Conservation (phyloP, 345 rosid genomes). For the Salix suchowensis region DNA sequence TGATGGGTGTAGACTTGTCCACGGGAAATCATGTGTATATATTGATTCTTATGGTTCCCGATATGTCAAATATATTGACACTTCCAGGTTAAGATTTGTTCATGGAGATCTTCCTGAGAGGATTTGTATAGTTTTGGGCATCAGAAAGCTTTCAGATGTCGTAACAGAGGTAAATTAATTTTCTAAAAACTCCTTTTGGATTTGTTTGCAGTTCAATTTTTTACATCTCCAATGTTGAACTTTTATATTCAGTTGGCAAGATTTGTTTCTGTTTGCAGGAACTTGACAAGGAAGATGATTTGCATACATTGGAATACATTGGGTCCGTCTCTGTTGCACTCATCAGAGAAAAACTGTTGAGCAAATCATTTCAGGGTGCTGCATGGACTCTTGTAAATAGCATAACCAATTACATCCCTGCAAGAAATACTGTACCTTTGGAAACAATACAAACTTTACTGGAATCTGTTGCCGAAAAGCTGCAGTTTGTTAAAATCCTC, state of each 20-base stretch:
- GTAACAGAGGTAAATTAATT: slow-evolving; percentile 62
- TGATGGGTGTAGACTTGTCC: slow-evolving; percentile 88
- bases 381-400: slow-evolving; percentile 52
- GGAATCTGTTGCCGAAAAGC: slow-evolving; percentile 49
- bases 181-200: not conserved
- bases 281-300: slow-evolving; percentile 47
- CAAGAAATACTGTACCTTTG: slow-evolving; percentile 30
- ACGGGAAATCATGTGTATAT: slow-evolving; percentile 66
- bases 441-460: slow-evolving; percentile 47
- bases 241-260: slow-evolving; percentile 7
- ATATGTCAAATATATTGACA: slow-evolving; percentile 62
- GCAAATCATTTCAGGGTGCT: slow-evolving; percentile 66
- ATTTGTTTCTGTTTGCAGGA: slow-evolving; percentile 42
- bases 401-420: slow-evolving; percentile 28
- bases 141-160: slow-evolving; percentile 81
- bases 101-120: slow-evolving; percentile 74
- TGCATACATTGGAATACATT: slow-evolving; percentile 52
- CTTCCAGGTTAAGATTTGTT: slow-evolving; percentile 71
- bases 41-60: slow-evolving; percentile 78
- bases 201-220: slow-evolving; percentile 3
- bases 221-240: not conserved
- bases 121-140: slow-evolving; percentile 60
- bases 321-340: slow-evolving; percentile 51
- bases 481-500: slow-evolving; percentile 69
- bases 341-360: slow-evolving; percentile 52